Evolutionary conservation across 1,139 yeast genomes (phyloP), one percentile per base, ranked within the genome.

Genomic region (Insectozyma bohioensis): DNA sequence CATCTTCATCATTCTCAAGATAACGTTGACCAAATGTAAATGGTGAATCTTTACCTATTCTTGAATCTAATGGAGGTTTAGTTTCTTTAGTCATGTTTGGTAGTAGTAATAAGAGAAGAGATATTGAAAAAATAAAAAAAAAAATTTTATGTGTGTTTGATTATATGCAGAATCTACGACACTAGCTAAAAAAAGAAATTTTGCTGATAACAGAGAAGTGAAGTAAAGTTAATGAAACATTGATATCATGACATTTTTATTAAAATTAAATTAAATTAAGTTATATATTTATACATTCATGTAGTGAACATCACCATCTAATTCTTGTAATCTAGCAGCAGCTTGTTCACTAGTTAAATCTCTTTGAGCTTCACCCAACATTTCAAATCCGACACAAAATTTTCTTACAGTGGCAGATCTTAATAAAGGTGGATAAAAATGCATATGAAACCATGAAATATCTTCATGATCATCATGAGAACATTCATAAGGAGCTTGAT

Each of bases 1-100:
- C 95, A 26, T 87, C 90, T 4, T 82, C 80, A 21, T 80, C 84
- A 30, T 80, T 76, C 5, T 73, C 74, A 39, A 92, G 67, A 45
- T 63, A 77, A 36, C 99, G 68, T 54, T 87, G 95, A 5, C 99
- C 98, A 58, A 92, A 92, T 12, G 82, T 81, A 58, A 86, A 92
- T 3, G 98, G 97, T 21, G 78, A 70, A 47, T 92, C 97, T 41
- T 92, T 85, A 2, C 96, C 94, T 14, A 83, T 68, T 39, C 92
- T 62, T 6, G 77, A 54, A 28, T 72, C 78, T 33, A 74, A 56
- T 7, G 75, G 48, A n/a, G 63, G 61, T 37, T 55, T 56, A 14
- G 47, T 32, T 18, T 45, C 48, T 27, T 45, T 42, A 15, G 38
- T 34, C 28, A 36, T 40, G 12, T n/a, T 11, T 20, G 11, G 29